Evolutionary conservation across 2,329 filamentous ascomycete genomes (phyloP), one percentile per base, ranked within the genome.

Genomic region (Fusarium foetens): DNA sequence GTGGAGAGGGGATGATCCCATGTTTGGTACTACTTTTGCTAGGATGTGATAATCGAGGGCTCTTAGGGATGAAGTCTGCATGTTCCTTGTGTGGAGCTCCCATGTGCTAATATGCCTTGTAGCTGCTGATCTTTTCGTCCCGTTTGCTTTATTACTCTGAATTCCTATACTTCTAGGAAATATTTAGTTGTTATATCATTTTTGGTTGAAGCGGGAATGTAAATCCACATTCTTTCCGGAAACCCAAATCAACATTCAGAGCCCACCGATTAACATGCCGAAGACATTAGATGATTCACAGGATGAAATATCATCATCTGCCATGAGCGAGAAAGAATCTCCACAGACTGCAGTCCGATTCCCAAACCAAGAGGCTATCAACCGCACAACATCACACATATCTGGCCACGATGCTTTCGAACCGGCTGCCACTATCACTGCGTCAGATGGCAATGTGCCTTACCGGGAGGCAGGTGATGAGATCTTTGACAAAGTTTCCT

Each of bases 401-500:
- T 80, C 78, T 5, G 78, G 79, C 8, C 74, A 75, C 12, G 78
- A 80, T 53, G 69, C 71, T 54, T 66, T 80, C 52, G 77, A 79
- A 41, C 58, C 74, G 52, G 60, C 61, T 25, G 58, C 58, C 35
- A 54, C 48, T n/a, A 39, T 35, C 35, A 35, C 62, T 19, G 57
- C 51, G 2, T 53, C 68, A 42, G 55, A 64, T 27, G 36, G 43
- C 8, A 41, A 68, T 33, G 27, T 64, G 21, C 60, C 64, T n/a
- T 78, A 79, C 42, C 58, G 61, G 12, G 79, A 81, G 54, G 75
- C 60, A 6, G 80, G 75, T 17, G 88, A 90, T 75, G 84, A 85
- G 58, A 79, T 89, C n/a, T 95, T 94, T 82, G 86, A 91, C 75
- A 86, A 86, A 23, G 86, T 94, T 68, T 86, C 90, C 0, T 80